These are phyloP conservation scores for Curvularia sp. DNA, from an alignment of 2,329 filamentous ascomycete genomes.

Conservation along the genomic window DNA sequence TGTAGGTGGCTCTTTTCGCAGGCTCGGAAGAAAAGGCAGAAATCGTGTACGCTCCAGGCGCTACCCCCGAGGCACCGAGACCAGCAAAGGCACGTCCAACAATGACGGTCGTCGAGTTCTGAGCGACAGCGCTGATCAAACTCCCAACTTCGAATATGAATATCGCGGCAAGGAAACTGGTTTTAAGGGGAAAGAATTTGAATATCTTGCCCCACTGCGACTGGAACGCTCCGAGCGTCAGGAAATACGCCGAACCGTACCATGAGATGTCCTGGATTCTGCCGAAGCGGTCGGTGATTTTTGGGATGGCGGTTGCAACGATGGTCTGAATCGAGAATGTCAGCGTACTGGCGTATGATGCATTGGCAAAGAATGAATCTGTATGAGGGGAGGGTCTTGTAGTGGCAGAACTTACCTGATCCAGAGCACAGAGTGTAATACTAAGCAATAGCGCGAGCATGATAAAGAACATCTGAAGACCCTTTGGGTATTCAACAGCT, in stretches of 20 bases:
- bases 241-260: constrained; percentile 26
- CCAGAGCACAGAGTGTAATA: neutral
- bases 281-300: constrained; percentile 38
- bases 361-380: neutral
- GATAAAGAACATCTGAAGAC: too few species aligned
- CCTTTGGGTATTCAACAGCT: too few species aligned
- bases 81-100: constrained; percentile 51
- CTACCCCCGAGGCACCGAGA: constrained; percentile 48
- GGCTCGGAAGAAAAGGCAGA: constrained; percentile 54
- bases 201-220: constrained; percentile 34
- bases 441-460: neutral
- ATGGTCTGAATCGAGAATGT: constrained; percentile 25
- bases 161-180: constrained; percentile 44
- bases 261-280: constrained; percentile 6
- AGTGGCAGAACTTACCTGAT: neutral
- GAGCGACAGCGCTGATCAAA: constrained; percentile 57
- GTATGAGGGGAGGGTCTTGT: too few species aligned
- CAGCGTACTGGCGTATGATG: neutral
- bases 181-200: constrained; percentile 54
- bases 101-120: constrained; percentile 47
- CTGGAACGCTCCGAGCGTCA: constrained; percentile 3
- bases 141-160: constrained; percentile 64
- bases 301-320: constrained; percentile 40
- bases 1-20: constrained; percentile 49
- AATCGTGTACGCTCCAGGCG: constrained; percentile 49